A percentile compares a stretch with the other conserved stretches of the same genome.
phyloP scores from a whole-genome alignment of 176 grass and related monocot species.

The Ananas comosus region DNA sequence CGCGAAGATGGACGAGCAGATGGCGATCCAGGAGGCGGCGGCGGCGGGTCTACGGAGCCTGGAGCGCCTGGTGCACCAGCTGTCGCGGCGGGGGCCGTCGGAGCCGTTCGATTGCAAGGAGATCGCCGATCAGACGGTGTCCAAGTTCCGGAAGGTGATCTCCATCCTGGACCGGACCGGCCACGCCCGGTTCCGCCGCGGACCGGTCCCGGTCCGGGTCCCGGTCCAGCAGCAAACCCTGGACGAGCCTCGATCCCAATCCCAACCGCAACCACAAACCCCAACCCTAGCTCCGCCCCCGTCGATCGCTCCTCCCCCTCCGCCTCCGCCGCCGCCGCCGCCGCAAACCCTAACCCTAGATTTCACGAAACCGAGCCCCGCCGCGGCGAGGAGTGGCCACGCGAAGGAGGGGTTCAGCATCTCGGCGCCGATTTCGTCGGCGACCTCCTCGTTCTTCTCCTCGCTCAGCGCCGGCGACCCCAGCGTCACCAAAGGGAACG shows the following conservation, averaged over 20 bases:
- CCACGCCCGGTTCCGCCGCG: slow-evolving; percentile 90
- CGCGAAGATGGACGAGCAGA: slow-evolving; percentile 57
- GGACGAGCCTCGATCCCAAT: no score
- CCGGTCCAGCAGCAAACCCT: background rate
- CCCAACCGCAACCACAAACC: background rate
- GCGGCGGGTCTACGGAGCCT: slow-evolving; percentile 59
- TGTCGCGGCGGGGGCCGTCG: slow-evolving; percentile 26
- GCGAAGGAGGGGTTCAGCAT: slow-evolving; percentile 24
- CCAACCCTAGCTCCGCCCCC: background rate
- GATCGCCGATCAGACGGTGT: slow-evolving; percentile 78
- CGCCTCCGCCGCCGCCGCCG: slow-evolving; percentile 2
- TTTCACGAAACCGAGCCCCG: slow-evolving; percentile 68
- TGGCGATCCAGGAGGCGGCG: slow-evolving; percentile 78
- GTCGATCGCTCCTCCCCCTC: background rate
- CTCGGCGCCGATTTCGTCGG: slow-evolving; percentile 55
- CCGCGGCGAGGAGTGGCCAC: background rate
- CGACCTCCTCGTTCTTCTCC: slow-evolving; percentile 78
- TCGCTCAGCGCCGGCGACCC: slow-evolving; percentile 80
- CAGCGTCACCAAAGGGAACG: slow-evolving; percentile 83
- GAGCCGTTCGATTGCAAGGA: slow-evolving; percentile 43
- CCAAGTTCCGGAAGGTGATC: slow-evolving; percentile 86
- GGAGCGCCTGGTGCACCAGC: slow-evolving; percentile 61
- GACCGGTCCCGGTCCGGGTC: slow-evolving; percentile 18
- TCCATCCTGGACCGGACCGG: slow-evolving; percentile 87
- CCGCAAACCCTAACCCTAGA: slow-evolving; percentile 74